Base-by-base conservation (phyloP, 208 protist genomes). In the Trypanosoma scelopori region DNA sequence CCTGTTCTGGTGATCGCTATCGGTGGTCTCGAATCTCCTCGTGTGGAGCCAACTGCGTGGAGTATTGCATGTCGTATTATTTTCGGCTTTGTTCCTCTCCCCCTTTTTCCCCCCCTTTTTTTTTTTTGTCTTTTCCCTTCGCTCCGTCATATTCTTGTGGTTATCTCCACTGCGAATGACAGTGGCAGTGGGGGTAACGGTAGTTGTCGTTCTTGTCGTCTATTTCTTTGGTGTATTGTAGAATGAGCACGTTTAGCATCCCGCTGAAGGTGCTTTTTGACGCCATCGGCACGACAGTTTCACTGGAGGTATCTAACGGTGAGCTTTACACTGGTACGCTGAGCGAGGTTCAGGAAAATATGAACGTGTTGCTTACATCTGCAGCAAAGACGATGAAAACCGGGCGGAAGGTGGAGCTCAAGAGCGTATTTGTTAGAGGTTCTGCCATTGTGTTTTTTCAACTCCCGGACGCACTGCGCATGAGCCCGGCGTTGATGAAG, bases 241-340 rank as follows among this genome's bases (percentile, higher is more conserved):
- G 15, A 28, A 79, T 79, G 67, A 76, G 51, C 39, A 56, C 61
- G 22, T 56, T 53, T 28, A 89, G 86, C 52, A 91, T 98, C 46
- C 93, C 93, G 22, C 67, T 98, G 18, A 98, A 98, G 74, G 78
- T 98, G 41, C 82, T 98, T 22, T 93, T 91, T 55, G 95, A 98
- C 74, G 84, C 94, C 5, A 73, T 94, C 22, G 88, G 91, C 55
- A 88, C 90, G 16, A 79, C 82, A 18, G 78, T 98, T 9, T 93
- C 93, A 6, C 65, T 98, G 42, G 95, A 98, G 71, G 68, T 98
- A 16, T 84, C 74, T 41, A 96, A 86, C 3, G 94, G 95, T 25
- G 94, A 98, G 68, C 60, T 97, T 0, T 97, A 95, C 70, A 81
- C 84, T 15, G 96, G 96, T 46, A 91, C 79, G 0, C 60, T 98